These are phyloP conservation scores for Magnusiomyces tetraspermus DNA, from an alignment of 1,139 yeast genomes.

Conservation along the genomic window DNA sequence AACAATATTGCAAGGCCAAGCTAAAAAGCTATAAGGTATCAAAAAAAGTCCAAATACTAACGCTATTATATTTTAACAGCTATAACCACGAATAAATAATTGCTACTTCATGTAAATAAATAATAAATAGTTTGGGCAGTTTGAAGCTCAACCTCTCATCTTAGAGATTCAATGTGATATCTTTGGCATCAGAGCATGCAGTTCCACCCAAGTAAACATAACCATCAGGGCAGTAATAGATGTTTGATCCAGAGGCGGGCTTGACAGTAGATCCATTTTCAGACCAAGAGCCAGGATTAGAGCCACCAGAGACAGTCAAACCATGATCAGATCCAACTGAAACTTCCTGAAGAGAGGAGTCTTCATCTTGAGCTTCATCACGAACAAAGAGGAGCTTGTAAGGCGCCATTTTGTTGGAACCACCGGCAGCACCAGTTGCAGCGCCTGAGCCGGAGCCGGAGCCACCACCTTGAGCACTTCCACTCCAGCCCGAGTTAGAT, in stretches of 20 bases:
- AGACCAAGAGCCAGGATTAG: not conserved
- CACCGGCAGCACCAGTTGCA: slow-evolving; percentile 1
- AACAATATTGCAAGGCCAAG: too few relatives aligned
- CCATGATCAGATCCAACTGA: not conserved
- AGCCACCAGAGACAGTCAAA: not conserved
- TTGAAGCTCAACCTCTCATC: too few relatives aligned
- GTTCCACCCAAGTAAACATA: not conserved
- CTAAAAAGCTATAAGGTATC: too few relatives aligned
- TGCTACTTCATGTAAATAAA: not conserved
- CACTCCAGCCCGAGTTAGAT: not conserved
- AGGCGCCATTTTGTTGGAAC: not conserved
- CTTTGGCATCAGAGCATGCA: not conserved
- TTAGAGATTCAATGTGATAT: not conserved
- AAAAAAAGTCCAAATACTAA: too few relatives aligned
- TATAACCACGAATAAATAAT: not conserved
- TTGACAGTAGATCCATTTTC: not conserved
- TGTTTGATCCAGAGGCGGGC: not conserved
- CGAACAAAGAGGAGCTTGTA: not conserved
- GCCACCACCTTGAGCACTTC: not conserved
- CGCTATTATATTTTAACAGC: too few relatives aligned
- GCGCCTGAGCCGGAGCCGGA: not conserved
- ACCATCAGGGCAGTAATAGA: not conserved
- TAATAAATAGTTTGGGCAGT: not conserved
- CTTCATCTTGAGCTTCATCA: not conserved
- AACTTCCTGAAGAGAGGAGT: not conserved